Conservation (phyloP, 441 rosid genomes). For the Biscutella laevigata region DNA sequence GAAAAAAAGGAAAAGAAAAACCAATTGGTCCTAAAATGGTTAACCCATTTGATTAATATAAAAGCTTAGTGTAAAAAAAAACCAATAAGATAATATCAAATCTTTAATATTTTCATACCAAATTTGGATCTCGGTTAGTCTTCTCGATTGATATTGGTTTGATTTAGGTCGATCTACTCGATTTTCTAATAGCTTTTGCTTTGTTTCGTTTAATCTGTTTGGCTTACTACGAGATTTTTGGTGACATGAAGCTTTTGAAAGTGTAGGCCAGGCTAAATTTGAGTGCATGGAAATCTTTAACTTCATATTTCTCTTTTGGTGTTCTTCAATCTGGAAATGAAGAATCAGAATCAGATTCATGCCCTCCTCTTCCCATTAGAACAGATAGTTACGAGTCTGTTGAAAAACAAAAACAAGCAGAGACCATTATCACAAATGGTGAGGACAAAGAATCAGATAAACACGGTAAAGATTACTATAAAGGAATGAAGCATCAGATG, state of each 20-base stretch:
- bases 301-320: constrained; percentile 46
- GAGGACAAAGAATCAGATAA: constrained; percentile 15
- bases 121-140: too few species aligned
- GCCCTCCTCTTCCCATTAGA: constrained; percentile 31
- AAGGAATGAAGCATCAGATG: constrained; percentile 32
- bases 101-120: too few species aligned
- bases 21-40: too few species aligned
- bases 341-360: background rate
- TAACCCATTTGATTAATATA: too few species aligned
- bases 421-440: constrained; percentile 9
- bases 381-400: constrained; percentile 31
- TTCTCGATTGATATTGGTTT: too few species aligned
- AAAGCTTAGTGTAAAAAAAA: too few species aligned
- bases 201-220: background rate
- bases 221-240: background rate
- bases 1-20: too few species aligned
- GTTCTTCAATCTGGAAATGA: constrained; percentile 17
- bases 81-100: too few species aligned
- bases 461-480: constrained; percentile 35
- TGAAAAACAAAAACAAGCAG: constrained; percentile 21
- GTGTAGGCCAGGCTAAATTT: constrained; percentile 57
- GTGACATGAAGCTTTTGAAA: constrained; percentile 28
- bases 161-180: too few species aligned
- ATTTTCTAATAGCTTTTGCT: too few species aligned
- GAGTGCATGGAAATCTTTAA: constrained; percentile 33